Evolutionary conservation across 1,284 basidiomycete genomes (phyloP), one percentile per base, ranked within the genome.

Genomic region (Trichosporon faecale): DNA sequence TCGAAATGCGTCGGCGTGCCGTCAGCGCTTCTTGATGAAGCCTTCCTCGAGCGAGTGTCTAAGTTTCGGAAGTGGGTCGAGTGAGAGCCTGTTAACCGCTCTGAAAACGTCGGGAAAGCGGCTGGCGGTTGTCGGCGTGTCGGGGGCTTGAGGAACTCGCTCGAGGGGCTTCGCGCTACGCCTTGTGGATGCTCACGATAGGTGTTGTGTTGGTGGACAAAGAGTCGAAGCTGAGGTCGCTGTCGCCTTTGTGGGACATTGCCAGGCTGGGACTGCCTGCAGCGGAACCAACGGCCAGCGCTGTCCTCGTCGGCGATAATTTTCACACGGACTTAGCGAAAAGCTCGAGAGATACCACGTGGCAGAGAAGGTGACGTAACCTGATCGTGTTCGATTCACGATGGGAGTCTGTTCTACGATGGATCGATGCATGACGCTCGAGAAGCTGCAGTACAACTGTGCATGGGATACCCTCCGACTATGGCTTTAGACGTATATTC

Each of bases 151-250:
- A 61, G 27, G 27, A 61, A 61, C 57, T 61, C 57, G 57, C 57
- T 61, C 29, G 57, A 31, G 57, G 55, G 49, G 57, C 57, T 61
- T 61, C 27, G 57, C 57, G 57, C 57, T 61, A 29, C 57, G 57
- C 57, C 57, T 61, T 29, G 27, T 61, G 29, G 57, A 61, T 61
- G 57, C 57, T 61, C 57, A 61, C 57, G 57, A n/a, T 61, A 33
- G 57, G 57, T 61, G 57, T 61, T 61, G 57, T 61, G 57, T 61
- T 61, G 57, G 57, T 61, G 57, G 57, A 61, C 57, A 61, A 61
- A 61, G 57, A 61, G 57, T 61, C 57, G 57, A 61, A 61, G 57
- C 57, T 61, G 57, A 61, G 25, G 27, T 61, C 57, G 57, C 57
- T 61, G 16, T 61, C 57, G 29, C 57, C 29, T 61, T 61, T n/a